These are phyloP conservation scores for Lactarius deliciosus DNA, from an alignment of 768 basidiomycete species.

Conservation along the genomic window DNA sequence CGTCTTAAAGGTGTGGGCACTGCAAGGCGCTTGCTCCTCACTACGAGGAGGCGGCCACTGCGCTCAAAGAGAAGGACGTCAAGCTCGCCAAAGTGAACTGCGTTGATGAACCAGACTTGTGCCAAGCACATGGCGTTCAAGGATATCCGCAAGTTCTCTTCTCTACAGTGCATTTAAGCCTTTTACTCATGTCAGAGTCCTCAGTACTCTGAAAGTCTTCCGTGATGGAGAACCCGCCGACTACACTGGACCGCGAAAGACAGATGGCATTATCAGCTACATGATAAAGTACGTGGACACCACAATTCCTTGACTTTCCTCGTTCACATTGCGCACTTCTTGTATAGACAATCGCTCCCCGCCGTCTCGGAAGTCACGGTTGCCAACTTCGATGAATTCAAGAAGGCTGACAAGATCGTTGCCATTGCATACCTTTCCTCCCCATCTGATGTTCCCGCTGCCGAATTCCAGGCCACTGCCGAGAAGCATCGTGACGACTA, in stretches of 20 bases:
- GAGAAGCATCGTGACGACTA: conserved; percentile 89
- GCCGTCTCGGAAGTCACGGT: conserved; percentile 83
- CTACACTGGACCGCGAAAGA: conserved; percentile 87
- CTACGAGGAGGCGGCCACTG: conserved; percentile 91
- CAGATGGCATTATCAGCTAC: conserved; percentile 94
- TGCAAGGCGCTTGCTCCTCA: conserved; percentile 95
- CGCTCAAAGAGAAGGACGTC: conserved; percentile 86
- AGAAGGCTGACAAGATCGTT: conserved; percentile 86
- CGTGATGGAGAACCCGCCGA: conserved; percentile 76
- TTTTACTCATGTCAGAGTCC: neutral
- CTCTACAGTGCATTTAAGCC: neutral
- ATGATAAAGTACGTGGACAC: conserved; percentile 79
- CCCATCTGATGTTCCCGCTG: conserved; percentile 63
- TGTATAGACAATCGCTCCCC: conserved; percentile 82
- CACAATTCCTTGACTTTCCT: neutral
- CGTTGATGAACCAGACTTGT: conserved; percentile 90
- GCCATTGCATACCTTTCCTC: conserved; percentile 80
- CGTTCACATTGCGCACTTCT: conserved; percentile 22
- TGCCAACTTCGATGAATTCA: conserved; percentile 81
- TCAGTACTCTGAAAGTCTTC: conserved; percentile 89
- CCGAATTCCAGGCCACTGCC: conserved; percentile 78
- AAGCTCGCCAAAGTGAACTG: conserved; percentile 97
- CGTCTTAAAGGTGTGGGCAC: conserved; percentile 75
- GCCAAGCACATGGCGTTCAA: conserved; percentile 81
- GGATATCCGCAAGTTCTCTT: conserved; percentile 82